A percentile compares a stretch with the other conserved stretches of the same genome.
These are phyloP conservation scores for Hibiscus syriacus DNA, from an alignment of 345 rosid genomes.

Conservation along the genomic window DNA sequence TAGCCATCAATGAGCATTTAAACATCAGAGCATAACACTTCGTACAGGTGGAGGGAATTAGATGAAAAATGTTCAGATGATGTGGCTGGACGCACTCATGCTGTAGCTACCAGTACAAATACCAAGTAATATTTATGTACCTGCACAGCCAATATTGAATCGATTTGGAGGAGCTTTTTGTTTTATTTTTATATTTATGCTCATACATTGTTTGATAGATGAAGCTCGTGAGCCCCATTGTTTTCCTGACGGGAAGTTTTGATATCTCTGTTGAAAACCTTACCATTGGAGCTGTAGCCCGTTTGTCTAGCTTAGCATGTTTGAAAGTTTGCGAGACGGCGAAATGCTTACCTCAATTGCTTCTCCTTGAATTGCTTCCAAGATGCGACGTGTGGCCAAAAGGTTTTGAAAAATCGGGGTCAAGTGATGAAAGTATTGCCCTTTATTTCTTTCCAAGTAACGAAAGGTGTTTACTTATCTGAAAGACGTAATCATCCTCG, in stretches of 20 bases:
- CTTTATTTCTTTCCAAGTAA: constrained; percentile 55
- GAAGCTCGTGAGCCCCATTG: constrained; percentile 1
- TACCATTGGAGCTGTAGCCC: constrained; percentile 39
- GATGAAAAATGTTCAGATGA: constrained; percentile 9
- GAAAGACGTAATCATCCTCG: not conserved
- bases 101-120: not conserved
- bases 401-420: constrained; percentile 39
- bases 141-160: constrained; percentile 45
- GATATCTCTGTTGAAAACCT: constrained; percentile 14
- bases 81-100: constrained; percentile 9
- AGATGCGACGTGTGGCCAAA: constrained; percentile 53
- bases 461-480: constrained; percentile 28
- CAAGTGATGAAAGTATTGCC: constrained; percentile 44
- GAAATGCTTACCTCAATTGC: constrained; percentile 28
- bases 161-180: constrained; percentile 50
- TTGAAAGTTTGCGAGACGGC: constrained; percentile 38
- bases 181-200: not conserved
- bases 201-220: not conserved
- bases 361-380: constrained; percentile 44
- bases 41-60: no score
- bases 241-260: constrained; percentile 34
- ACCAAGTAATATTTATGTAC: constrained; percentile 9
- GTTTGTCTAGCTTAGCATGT: constrained; percentile 60
- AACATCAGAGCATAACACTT: not conserved
- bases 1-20: not conserved